Evolutionary conservation across 2,329 filamentous ascomycete species (phyloP).

Genomic region (Microsporum canis): DNA sequence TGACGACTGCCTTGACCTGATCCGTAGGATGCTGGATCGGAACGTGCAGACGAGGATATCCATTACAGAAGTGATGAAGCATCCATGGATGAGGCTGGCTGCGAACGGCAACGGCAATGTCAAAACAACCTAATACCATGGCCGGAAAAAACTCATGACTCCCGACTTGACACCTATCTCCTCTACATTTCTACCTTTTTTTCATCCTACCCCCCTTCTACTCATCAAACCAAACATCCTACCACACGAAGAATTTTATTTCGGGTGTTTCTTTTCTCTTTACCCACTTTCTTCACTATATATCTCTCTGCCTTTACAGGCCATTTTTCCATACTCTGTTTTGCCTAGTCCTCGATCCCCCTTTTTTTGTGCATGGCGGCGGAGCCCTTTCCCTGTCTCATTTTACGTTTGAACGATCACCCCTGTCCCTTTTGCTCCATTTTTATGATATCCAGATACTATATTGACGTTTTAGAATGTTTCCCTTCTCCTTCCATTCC

Average conservation of each 20-base stretch:
- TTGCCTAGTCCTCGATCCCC: neutral
- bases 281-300: neutral
- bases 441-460: constrained; percentile 1
- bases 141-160: neutral
- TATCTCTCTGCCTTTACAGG: neutral
- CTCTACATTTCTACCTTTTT: neutral
- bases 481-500: neutral
- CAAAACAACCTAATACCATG: neutral
- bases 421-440: neutral
- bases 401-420: neutral
- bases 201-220: too few relatives aligned
- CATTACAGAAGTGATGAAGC: constrained; percentile 79
- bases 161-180: neutral
- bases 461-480: neutral
- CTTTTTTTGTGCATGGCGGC: neutral
- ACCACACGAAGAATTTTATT: neutral
- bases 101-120: constrained; percentile 7
- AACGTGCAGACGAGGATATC: constrained; percentile 71
- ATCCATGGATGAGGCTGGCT: constrained; percentile 56
- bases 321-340: neutral
- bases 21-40: constrained; percentile 83
- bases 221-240: neutral
- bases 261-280: neutral
- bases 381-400: neutral
- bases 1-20: constrained; percentile 84